These are phyloP conservation scores for Chaetomiaceae sp. DNA, from an alignment of 2,329 filamentous ascomycete species.

Conservation along the genomic window DNA sequence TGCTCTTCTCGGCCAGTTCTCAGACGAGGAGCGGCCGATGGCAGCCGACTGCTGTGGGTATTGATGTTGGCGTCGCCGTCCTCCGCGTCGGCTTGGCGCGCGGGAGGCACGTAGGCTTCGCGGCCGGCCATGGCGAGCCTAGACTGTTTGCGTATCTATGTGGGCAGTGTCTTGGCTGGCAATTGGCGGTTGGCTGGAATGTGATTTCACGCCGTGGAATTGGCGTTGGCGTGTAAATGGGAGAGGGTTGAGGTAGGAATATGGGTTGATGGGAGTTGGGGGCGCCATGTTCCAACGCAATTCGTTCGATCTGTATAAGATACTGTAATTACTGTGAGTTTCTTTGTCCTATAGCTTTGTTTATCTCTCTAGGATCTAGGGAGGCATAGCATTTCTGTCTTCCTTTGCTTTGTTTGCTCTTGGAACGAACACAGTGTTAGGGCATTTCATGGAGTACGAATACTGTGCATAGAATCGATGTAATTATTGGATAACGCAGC, in stretches of 20 bases:
- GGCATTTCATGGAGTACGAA: no score
- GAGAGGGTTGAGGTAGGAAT: not conserved
- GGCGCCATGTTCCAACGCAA: no score
- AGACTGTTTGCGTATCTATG: no score
- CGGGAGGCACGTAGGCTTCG: not conserved
- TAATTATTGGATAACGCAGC: not conserved
- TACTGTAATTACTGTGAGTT: no score
- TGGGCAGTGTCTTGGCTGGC: not conserved
- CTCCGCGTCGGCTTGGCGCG: no score
- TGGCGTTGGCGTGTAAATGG: conserved; percentile 3
- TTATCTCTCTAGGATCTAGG: no score
- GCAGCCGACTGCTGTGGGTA: not conserved
- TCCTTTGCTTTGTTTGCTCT: not conserved
- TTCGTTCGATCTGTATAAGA: no score
- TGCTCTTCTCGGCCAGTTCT: not conserved
- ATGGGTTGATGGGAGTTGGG: not conserved
- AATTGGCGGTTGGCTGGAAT: not conserved
- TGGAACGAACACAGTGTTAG: no score
- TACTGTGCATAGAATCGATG: no score
- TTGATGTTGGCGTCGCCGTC: not conserved
- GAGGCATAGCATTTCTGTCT: not conserved
- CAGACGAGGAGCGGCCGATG: no score
- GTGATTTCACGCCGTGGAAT: not conserved
- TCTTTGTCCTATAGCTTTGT: no score
- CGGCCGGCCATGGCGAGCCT: not conserved